These are phyloP conservation scores for Phytophthora pisi DNA, from an alignment of 352 stramenopile genomes.

Conservation along the genomic window DNA sequence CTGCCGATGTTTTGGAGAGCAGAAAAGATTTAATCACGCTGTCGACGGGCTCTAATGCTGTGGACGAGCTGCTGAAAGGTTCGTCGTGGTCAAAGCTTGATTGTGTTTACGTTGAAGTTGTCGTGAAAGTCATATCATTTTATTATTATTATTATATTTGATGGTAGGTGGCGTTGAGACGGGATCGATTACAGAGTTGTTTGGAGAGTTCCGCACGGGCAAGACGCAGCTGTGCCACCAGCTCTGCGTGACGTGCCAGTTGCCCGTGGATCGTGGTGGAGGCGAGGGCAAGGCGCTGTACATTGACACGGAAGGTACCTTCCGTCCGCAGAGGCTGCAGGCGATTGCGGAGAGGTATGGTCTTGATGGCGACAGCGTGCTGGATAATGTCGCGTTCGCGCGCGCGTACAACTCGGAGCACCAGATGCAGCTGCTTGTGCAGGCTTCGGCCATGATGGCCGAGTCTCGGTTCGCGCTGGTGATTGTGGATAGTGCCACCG, in stretches of 20 bases:
- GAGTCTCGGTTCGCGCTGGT: conserved; percentile 96
- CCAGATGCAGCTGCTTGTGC: conserved; percentile 97
- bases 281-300: conserved; percentile 98
- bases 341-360: conserved; percentile 98
- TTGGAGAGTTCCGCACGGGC: conserved; percentile 99
- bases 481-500: conserved; percentile 98
- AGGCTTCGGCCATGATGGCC: conserved; percentile 98
- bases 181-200: conserved; percentile 97
- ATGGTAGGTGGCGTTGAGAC: conserved; percentile 96
- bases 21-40: conserved; percentile 94
- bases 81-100: background rate
- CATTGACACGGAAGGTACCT: conserved; percentile 99
- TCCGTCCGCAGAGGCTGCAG: conserved; percentile 96
- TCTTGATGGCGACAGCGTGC: conserved; percentile 94
- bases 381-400: conserved; percentile 99
- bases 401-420: conserved; percentile 99
- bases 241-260: conserved; percentile 99
- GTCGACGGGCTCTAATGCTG: conserved; percentile 91
- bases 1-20: conserved; percentile 86
- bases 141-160: conserved; percentile 7
- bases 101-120: background rate
- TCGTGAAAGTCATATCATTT: background rate
- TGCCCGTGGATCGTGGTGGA: conserved; percentile 96
- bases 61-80: conserved; percentile 92
- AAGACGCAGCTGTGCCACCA: conserved; percentile 99